phyloP scores from a whole-genome alignment of 257 asterid species.

The Salvia rosmarinus region DNA sequence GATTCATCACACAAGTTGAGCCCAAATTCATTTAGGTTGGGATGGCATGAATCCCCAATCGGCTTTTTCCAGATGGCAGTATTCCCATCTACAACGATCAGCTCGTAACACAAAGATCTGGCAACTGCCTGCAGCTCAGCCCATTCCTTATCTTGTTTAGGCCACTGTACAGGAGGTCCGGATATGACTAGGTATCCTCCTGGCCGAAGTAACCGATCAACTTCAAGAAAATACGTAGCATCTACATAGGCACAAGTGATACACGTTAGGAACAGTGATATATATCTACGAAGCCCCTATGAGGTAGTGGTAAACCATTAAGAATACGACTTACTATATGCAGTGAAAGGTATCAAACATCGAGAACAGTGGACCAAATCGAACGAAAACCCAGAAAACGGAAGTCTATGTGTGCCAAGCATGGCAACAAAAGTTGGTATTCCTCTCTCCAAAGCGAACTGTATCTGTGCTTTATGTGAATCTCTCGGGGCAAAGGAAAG shows the following conservation, averaged over 20 bases:
- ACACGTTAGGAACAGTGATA: slow-evolving; percentile 29
- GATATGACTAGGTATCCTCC: slow-evolving; percentile 96
- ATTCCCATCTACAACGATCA: slow-evolving; percentile 93
- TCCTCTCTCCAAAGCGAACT: slow-evolving; percentile 97
- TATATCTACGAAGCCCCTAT: too few species aligned
- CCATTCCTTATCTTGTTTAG: slow-evolving; percentile 96
- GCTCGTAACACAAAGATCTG: slow-evolving; percentile 80
- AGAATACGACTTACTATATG: slow-evolving; percentile 70
- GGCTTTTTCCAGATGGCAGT: slow-evolving; percentile 96
- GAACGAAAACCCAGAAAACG: slow-evolving; percentile 85
- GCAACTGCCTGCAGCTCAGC: slow-evolving; percentile 93
- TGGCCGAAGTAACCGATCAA: slow-evolving; percentile 93
- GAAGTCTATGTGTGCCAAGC: slow-evolving; percentile 97
- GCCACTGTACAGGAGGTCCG: slow-evolving; percentile 98
- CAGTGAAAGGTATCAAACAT: slow-evolving; percentile 93
- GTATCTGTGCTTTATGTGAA: slow-evolving; percentile 95
- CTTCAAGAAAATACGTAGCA: slow-evolving; percentile 95
- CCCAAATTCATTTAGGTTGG: slow-evolving; percentile 80
- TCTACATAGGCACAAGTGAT: slow-evolving; percentile 55
- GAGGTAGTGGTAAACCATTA: slow-evolving; percentile 9
- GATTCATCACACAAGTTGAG: slow-evolving; percentile 71
- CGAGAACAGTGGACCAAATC: slow-evolving; percentile 98
- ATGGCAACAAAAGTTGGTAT: slow-evolving; percentile 94
- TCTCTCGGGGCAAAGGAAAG: slow-evolving; percentile 98
- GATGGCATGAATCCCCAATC: slow-evolving; percentile 71